Evolutionary conservation across 2,329 filamentous ascomycete species (phyloP).

Genomic region (Colletotrichum magnum): DNA sequence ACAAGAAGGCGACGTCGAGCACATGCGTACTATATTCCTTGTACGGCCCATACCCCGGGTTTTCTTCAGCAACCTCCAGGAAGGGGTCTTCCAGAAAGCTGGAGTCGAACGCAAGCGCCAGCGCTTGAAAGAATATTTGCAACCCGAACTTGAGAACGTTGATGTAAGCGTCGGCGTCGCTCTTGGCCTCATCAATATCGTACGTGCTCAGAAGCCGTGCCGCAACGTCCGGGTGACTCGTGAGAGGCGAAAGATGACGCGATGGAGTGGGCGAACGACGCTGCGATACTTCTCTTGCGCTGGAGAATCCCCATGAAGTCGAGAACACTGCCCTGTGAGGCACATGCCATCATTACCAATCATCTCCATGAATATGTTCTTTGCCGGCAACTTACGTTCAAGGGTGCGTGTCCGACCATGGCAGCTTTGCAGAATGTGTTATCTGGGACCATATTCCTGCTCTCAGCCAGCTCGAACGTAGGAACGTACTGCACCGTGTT

Average conservation of each 20-base stretch:
- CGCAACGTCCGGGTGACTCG: not conserved
- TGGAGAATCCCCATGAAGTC: not conserved
- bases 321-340: slow-evolving; percentile 2
- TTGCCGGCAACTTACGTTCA: not conserved
- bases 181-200: not conserved
- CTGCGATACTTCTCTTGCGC: slow-evolving; percentile 1
- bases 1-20: slow-evolving; percentile 60
- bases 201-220: slow-evolving; percentile 2
- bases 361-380: not conserved
- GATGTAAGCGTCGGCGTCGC: slow-evolving; percentile 8
- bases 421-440: slow-evolving; percentile 5
- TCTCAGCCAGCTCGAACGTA: slow-evolving; percentile 1
- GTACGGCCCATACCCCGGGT: slow-evolving; percentile 60
- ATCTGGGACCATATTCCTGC: not conserved
- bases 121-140: slow-evolving; percentile 18
- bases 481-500: slow-evolving; percentile 6
- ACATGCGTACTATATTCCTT: slow-evolving; percentile 58
- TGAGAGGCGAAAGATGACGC: not conserved
- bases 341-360: not conserved
- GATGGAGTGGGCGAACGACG: not conserved
- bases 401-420: slow-evolving; percentile 8
- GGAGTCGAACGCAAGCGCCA: not conserved
- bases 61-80: slow-evolving; percentile 60
- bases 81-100: slow-evolving; percentile 24
- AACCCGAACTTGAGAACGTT: slow-evolving; percentile 15